These are phyloP conservation scores for Quercus cerris DNA, from an alignment of 306 rosid genomes.

Conservation along the genomic window DNA sequence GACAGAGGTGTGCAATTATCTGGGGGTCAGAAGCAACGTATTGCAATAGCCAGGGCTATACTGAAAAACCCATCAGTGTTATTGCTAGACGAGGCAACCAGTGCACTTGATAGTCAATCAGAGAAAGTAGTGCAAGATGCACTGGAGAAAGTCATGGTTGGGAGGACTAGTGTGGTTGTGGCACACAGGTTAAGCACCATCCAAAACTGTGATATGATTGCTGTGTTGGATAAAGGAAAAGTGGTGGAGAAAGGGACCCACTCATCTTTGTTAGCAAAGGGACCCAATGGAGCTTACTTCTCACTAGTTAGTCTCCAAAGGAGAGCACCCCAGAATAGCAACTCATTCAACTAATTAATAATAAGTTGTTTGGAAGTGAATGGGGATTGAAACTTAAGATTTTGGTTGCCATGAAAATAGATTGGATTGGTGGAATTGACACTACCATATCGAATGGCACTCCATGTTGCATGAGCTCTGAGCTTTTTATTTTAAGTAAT, in stretches of 20 bases:
- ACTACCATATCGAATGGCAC: no score
- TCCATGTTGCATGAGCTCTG: no score
- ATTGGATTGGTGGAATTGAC: no score
- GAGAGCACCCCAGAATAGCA: slow-evolving; percentile 15
- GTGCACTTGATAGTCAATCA: slow-evolving; percentile 80
- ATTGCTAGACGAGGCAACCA: slow-evolving; percentile 80
- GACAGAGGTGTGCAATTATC: slow-evolving; percentile 77
- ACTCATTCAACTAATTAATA: background rate
- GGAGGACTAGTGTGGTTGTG: slow-evolving; percentile 92
- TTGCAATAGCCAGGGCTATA: slow-evolving; percentile 88
- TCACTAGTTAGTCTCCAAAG: slow-evolving; percentile 56
- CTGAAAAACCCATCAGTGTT: slow-evolving; percentile 61
- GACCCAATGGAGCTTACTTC: slow-evolving; percentile 63
- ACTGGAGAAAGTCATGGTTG: slow-evolving; percentile 73
- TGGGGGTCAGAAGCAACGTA: slow-evolving; percentile 91
- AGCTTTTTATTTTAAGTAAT: no score
- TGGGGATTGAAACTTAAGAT: no score
- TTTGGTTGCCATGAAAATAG: no score
- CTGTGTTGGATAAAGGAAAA: slow-evolving; percentile 74
- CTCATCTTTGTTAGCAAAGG: slow-evolving; percentile 51
- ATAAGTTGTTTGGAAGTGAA: no score
- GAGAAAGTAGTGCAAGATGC: slow-evolving; percentile 87
- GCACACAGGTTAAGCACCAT: slow-evolving; percentile 89
- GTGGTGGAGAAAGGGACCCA: slow-evolving; percentile 82
- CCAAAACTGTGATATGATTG: slow-evolving; percentile 62